Conservation (phyloP, 371 early-diverging fungal species). For the Sporodiniella umbellata region DNA sequence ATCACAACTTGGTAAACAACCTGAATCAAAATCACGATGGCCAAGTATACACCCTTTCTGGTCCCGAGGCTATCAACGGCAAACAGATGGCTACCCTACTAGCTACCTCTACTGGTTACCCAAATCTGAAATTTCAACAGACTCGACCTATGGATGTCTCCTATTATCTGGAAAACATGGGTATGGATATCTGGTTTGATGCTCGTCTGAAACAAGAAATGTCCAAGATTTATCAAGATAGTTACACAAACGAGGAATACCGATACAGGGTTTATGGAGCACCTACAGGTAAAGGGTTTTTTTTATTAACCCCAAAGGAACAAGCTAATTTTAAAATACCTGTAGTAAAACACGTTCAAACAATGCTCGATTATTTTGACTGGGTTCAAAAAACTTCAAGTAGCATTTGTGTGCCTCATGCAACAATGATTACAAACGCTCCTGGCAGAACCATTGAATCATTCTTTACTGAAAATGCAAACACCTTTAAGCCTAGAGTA, state of each 20-base stretch:
- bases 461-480: constrained; percentile 28
- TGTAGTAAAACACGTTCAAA: constrained; percentile 26
- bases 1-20: background rate
- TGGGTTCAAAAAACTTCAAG: constrained; percentile 23
- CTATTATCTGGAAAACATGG: constrained; percentile 21
- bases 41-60: constrained; percentile 27
- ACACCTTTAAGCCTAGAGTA: constrained; percentile 31
- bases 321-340: background rate
- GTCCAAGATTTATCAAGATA: constrained; percentile 25
- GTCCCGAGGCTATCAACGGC: constrained; percentile 22
- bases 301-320: background rate
- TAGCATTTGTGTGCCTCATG: constrained; percentile 26
- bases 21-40: constrained; percentile 20
- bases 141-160: constrained; percentile 25
- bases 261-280: constrained; percentile 13
- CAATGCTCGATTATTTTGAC: constrained; percentile 31
- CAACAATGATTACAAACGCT: constrained; percentile 20
- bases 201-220: constrained; percentile 27
- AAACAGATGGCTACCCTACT: constrained; percentile 16
- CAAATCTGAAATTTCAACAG: constrained; percentile 14
- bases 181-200: constrained; percentile 32
- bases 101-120: constrained; percentile 17
- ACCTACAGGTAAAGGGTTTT: constrained; percentile 25
- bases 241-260: constrained; percentile 12
- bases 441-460: constrained; percentile 9